Base-by-base conservation (phyloP, 73 alveolate genomes). In the Diophrys sp. region DNA sequence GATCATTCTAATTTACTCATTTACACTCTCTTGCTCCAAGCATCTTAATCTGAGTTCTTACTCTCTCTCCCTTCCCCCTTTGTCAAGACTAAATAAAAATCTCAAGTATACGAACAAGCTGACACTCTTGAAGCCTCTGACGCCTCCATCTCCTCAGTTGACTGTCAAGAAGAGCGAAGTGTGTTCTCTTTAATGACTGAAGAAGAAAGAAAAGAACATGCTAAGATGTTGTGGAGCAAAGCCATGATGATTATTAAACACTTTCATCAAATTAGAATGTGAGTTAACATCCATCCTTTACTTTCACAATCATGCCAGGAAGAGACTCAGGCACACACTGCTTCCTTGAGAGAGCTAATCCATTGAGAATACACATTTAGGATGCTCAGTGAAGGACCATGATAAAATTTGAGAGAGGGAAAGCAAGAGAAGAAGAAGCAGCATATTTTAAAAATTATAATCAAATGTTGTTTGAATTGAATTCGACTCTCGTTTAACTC, bases 301-400 rank as follows among this genome's bases (percentile, higher is more conserved):
- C 54, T 32, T 54, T 25, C 23, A 14, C 85, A 57, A 14, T 67
- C 78, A 8, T 14, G 31, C 72, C 85, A 77, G 1, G 23, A 1
- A 33, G 75, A 29, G 2, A 11, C 27, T 2, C 33, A 23, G 5
- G 62, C 62, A 44, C 18, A 11, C 5, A 44, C n/a, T 11, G 18
- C 18, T 44, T 11, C n/a, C 62, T 11, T 5, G 18, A 44, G n/a
- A 44, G n/a, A 11, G 18, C 18, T 44, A 18, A 53, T 25, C 72
- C 28, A 31, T 31, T 1, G 33, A 5, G n/a, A 73, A 23, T 44
- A 44, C 29, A 18, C 91, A 83, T 54, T 83, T 56, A 0, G 23
- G 77, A 1, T 0, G 29, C 33, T 78, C 87, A 0, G 29, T 29
- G 28, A 44, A 83, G 28, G 23, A 34, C 87, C 85, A 83, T 8